Evolutionary conservation across 1,139 yeast species (phyloP).

Genomic region (Suhomyces terraborum): DNA sequence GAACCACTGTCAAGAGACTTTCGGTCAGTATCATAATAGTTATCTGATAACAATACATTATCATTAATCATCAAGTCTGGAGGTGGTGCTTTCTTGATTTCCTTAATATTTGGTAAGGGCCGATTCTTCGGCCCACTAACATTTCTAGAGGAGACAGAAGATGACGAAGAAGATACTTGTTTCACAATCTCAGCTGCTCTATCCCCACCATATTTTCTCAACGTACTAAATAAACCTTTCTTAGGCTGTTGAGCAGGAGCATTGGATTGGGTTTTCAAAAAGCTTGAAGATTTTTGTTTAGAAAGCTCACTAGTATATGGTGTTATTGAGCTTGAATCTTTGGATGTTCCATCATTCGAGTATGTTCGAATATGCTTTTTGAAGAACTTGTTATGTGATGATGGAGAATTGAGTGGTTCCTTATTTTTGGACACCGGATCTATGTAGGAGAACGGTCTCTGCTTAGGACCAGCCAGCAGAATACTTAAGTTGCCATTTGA

Average conservation of each 20-base stretch:
- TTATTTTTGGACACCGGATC: conserved; percentile 39
- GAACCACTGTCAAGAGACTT: conserved; percentile 3
- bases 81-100: conserved; percentile 1
- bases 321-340: conserved; percentile 1
- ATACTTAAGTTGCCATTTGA: conserved; percentile 17
- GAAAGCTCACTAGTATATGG: conserved; percentile 2
- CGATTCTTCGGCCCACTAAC: conserved; percentile 3
- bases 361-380: conserved; percentile 59
- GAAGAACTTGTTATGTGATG: conserved; percentile 56
- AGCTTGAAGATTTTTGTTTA: conserved; percentile 1
- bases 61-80: conserved; percentile 2
- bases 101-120: conserved; percentile 5
- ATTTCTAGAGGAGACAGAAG: conserved; percentile 8
- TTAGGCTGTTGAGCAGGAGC: conserved; percentile 9
- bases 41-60: neutral
- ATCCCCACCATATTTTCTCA: conserved; percentile 47
- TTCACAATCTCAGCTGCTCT: conserved; percentile 42
- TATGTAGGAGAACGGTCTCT: conserved; percentile 57
- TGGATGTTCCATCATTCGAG: conserved; percentile 57
- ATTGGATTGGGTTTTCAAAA: conserved; percentile 1
- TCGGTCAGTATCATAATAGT: neutral
- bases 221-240: conserved; percentile 45
- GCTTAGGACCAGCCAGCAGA: conserved; percentile 23
- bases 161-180: conserved; percentile 25
- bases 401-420: conserved; percentile 30